Conservation (phyloP, 2,329 filamentous ascomycete species). For the Microsporum ferrugineum region DNA sequence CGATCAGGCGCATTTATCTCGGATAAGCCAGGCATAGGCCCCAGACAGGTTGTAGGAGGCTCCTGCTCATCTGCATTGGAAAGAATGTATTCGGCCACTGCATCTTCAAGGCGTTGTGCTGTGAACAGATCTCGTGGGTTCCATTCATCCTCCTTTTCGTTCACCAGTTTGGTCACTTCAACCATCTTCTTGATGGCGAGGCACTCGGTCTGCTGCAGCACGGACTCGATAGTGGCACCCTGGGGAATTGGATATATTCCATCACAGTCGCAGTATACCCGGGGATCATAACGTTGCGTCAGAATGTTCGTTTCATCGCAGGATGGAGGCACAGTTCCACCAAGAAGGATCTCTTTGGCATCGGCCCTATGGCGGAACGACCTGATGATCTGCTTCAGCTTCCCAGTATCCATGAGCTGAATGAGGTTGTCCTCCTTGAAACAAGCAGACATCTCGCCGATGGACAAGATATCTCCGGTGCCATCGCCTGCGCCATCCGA, state of each 20-base stretch:
- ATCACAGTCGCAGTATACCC: constrained; percentile 12
- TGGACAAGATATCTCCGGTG: neutral
- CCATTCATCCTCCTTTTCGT: constrained; percentile 13
- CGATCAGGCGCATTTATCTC: constrained; percentile 14
- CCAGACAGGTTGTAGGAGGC: constrained; percentile 7
- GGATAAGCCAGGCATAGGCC: constrained; percentile 3
- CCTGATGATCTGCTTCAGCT: neutral
- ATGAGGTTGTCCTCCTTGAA: constrained; percentile 1
- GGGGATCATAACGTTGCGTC: constrained; percentile 14
- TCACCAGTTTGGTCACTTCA: neutral
- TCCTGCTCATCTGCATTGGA: constrained; percentile 10
- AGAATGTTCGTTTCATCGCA: constrained; percentile 14
- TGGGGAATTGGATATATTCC: constrained; percentile 7
- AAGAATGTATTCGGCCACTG: constrained; percentile 12
- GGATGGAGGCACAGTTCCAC: constrained; percentile 12
- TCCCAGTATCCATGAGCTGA: neutral
- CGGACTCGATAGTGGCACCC: neutral
- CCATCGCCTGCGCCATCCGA: neutral
- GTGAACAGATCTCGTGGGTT: constrained; percentile 13
- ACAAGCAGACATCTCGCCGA: neutral
- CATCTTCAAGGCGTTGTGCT: constrained; percentile 7
- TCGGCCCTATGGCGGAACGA: neutral
- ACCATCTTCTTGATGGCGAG: constrained; percentile 5
- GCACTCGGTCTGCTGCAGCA: neutral
- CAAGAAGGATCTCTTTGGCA: constrained; percentile 1